Conservation (phyloP, 1,284 basidiomycete genomes). For the Mixia osmundae region DNA sequence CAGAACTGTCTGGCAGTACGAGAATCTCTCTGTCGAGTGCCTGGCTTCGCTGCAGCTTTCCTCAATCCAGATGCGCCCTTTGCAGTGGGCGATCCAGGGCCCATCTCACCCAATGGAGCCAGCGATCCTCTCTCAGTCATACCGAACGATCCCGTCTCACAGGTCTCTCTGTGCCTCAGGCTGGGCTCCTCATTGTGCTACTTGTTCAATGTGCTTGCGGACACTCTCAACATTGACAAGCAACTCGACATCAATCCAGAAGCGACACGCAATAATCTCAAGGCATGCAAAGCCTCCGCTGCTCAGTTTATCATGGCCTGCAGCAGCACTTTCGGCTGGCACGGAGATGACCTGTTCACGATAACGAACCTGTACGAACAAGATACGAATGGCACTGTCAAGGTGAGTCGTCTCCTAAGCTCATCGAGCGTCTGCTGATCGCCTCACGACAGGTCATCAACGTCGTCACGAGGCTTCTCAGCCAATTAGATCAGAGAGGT, state of each 20-base stretch:
- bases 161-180: conserved; percentile 81
- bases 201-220: conserved; percentile 74
- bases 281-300: conserved; percentile 38
- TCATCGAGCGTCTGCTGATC: background rate
- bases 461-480: conserved; percentile 69
- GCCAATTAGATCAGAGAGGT: conserved; percentile 47
- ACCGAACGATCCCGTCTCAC: conserved; percentile 39
- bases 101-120: background rate
- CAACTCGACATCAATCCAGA: conserved; percentile 37
- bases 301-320: conserved; percentile 30
- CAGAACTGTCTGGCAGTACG: conserved; percentile 23
- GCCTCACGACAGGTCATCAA: conserved; percentile 42
- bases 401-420: conserved; percentile 32
- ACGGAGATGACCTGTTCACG: conserved; percentile 28
- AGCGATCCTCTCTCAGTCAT: background rate
- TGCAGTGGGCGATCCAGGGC: background rate
- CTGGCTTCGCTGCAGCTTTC: conserved; percentile 19
- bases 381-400: conserved; percentile 82
- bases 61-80: conserved; percentile 4
- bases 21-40: conserved; percentile 23
- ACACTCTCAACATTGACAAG: conserved; percentile 34
- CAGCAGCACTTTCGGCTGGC: conserved; percentile 27
- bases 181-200: conserved; percentile 82
- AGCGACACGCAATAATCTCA: conserved; percentile 46
- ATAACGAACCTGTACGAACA: conserved; percentile 57